These are phyloP conservation scores for Coccomyxa sp. DNA, from an alignment of 139 green algal species.

Conservation along the genomic window DNA sequence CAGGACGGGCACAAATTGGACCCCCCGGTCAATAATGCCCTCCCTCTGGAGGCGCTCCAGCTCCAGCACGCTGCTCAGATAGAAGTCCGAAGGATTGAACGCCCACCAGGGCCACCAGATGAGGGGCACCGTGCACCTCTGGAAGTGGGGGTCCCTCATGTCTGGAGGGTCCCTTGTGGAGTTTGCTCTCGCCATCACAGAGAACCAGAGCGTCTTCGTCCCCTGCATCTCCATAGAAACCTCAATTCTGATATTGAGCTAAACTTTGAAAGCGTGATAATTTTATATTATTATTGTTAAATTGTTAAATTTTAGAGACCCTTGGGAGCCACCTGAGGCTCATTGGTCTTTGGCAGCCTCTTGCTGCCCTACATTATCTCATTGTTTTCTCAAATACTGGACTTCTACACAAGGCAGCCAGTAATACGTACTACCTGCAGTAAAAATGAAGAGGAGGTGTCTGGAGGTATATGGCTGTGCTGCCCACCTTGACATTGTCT, in stretches of 20 bases:
- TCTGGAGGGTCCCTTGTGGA: conserved; percentile 4
- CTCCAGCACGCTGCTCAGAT: background rate
- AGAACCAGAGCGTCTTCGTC: background rate
- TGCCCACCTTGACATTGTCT: background rate
- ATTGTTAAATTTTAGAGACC: too few species aligned
- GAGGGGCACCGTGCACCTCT: conserved; percentile 7
- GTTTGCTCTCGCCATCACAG: conserved; percentile 1
- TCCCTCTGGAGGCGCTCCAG: conserved; percentile 4
- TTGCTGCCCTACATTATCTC: too few species aligned
- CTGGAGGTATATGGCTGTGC: too few species aligned
- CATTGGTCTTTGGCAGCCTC: too few species aligned
- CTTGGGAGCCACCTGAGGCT: too few species aligned
- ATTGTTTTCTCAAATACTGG: too few species aligned
- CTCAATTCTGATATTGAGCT: background rate
- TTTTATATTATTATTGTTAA: too few species aligned
- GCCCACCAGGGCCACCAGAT: conserved; percentile 6
- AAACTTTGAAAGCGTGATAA: too few species aligned
- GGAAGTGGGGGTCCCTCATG: conserved; percentile 8
- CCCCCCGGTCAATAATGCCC: conserved; percentile 7
- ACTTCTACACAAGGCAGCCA: background rate
- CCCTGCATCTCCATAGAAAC: background rate
- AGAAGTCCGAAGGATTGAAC: conserved; percentile 7
- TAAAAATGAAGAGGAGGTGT: too few species aligned
- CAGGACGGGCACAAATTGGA: conserved; percentile 13
- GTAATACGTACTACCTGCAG: background rate